phyloP scores from a whole-genome alignment of 1,284 basidiomycete species.

The Leccinum colubrinum region DNA sequence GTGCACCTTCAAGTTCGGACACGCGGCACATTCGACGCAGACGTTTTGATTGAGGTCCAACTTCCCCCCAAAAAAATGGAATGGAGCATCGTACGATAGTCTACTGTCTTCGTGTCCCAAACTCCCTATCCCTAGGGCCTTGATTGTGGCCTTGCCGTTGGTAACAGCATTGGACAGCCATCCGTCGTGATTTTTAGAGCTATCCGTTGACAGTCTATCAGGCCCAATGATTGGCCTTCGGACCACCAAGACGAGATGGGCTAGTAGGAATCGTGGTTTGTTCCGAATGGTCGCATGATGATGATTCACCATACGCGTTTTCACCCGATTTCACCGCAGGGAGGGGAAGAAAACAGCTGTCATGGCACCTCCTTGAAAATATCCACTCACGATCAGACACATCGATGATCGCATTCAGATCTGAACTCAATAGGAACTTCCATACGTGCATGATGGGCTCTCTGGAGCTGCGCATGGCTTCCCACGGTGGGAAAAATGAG shows the following conservation, averaged over 20 bases:
- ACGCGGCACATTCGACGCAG: neutral
- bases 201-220: neutral
- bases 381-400: neutral
- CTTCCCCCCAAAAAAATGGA: neutral
- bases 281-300: neutral
- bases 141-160: constrained; percentile 21
- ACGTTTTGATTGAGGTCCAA: neutral
- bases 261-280: constrained; percentile 5
- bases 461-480: neutral
- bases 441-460: neutral
- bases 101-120: neutral
- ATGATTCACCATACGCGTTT: constrained; percentile 11
- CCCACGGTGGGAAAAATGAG: neutral
- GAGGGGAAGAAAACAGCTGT: neutral
- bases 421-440: constrained; percentile 1
- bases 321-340: constrained; percentile 1
- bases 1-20: neutral
- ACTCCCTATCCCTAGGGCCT: neutral
- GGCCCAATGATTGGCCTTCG: constrained; percentile 2
- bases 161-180: constrained; percentile 9
- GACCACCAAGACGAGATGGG: constrained; percentile 15
- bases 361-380: neutral
- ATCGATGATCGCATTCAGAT: constrained; percentile 1
- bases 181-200: neutral
- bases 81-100: neutral